Conservation (phyloP, 768 basidiomycete species). For the Macrolepiota dolichaula region DNA sequence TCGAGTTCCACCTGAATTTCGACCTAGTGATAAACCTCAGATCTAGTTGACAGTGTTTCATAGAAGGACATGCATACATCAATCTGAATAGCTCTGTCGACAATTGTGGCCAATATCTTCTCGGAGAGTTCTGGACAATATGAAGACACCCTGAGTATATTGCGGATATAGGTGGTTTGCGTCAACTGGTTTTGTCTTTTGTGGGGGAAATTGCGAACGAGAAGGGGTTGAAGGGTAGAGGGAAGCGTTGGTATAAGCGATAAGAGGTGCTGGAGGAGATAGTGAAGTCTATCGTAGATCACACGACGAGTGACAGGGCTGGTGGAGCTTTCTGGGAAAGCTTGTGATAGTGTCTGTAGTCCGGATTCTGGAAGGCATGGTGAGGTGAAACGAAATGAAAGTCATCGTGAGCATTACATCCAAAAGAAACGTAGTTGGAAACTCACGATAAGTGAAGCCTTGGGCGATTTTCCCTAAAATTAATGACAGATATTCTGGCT, state of each 20-base stretch:
- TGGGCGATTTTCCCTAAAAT: slow-evolving; percentile 80
- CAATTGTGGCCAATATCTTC: slow-evolving; percentile 78
- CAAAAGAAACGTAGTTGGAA: slow-evolving; percentile 1
- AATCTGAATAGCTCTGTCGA: slow-evolving; percentile 94
- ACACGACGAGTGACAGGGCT: slow-evolving; percentile 74
- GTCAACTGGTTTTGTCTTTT: slow-evolving; percentile 80
- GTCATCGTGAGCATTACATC: background rate
- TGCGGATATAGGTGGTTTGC: slow-evolving; percentile 89
- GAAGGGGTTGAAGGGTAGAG: slow-evolving; percentile 79
- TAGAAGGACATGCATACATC: slow-evolving; percentile 60
- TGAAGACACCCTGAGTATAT: slow-evolving; percentile 73
- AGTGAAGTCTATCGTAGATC: slow-evolving; percentile 85
- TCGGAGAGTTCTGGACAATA: slow-evolving; percentile 90
- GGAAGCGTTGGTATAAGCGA: slow-evolving; percentile 90
- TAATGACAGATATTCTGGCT: slow-evolving; percentile 86
- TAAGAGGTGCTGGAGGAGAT: slow-evolving; percentile 82
- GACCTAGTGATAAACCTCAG: slow-evolving; percentile 46
- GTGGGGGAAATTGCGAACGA: slow-evolving; percentile 86
- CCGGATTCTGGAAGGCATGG: slow-evolving; percentile 56
- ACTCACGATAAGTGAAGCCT: slow-evolving; percentile 88
- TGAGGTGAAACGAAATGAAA: slow-evolving; percentile 4
- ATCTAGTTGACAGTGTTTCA: background rate
- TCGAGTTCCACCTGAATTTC: slow-evolving; percentile 97
- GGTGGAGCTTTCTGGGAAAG: slow-evolving; percentile 60
- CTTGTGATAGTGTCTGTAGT: slow-evolving; percentile 54